These are phyloP conservation scores for Berkeleyomyces basicola DNA, from an alignment of 2,329 filamentous ascomycete species.

Conservation along the genomic window DNA sequence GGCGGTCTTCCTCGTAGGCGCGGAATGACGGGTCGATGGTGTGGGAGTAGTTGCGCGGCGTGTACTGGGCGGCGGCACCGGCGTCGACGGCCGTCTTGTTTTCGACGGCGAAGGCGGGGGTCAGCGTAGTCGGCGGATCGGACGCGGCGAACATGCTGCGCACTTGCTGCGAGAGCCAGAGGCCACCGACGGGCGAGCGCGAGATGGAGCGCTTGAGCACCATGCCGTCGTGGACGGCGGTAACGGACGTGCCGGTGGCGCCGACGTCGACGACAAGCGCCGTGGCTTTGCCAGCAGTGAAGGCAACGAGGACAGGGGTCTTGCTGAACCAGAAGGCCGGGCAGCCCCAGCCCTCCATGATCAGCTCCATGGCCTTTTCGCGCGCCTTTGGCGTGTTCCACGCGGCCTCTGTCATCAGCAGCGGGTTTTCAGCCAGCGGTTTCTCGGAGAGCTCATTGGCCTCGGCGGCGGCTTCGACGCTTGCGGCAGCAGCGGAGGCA, in stretches of 20 bases:
- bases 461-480: constrained; percentile 14
- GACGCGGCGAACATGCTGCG: constrained; percentile 52
- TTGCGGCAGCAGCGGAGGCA: constrained; percentile 12
- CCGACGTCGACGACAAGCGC: constrained; percentile 87
- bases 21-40: constrained; percentile 55
- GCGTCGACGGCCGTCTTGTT: constrained; percentile 83
- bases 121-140: constrained; percentile 53
- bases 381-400: constrained; percentile 81
- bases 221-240: constrained; percentile 86
- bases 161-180: constrained; percentile 81
- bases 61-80: constrained; percentile 59
- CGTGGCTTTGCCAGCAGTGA: constrained; percentile 82
- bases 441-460: constrained; percentile 43
- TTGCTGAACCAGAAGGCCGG: constrained; percentile 89
- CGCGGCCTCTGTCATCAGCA: constrained; percentile 84
- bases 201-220: constrained; percentile 81
- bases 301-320: constrained; percentile 77
- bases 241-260: constrained; percentile 73
- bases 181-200: constrained; percentile 68
- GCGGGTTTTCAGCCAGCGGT: constrained; percentile 70
- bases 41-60: constrained; percentile 51
- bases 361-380: constrained; percentile 89
- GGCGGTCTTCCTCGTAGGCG: constrained; percentile 74
- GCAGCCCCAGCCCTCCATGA: constrained; percentile 91
- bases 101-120: constrained; percentile 75